phyloP scores from a whole-genome alignment of 345 rosid species.

The Euphorbia pulcherrima region DNA sequence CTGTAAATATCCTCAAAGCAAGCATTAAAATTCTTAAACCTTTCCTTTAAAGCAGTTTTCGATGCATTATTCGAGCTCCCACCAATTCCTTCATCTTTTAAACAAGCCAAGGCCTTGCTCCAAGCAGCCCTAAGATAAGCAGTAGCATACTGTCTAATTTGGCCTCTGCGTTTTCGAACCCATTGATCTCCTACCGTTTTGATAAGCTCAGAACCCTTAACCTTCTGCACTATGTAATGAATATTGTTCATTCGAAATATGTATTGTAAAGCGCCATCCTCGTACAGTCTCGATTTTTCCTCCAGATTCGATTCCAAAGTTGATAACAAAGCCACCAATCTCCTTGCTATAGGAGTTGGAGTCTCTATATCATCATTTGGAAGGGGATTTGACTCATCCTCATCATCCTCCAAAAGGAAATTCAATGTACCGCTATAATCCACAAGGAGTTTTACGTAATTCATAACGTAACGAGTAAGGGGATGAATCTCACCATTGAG shows the following conservation, averaged over 20 bases:
- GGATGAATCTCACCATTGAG: conserved; percentile 93
- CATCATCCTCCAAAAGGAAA: conserved; percentile 52
- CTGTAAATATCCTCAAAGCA: conserved; percentile 87
- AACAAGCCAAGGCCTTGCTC: conserved; percentile 68
- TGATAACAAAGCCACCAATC: conserved; percentile 56
- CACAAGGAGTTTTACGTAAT: conserved; percentile 80
- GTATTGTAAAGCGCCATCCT: conserved; percentile 64
- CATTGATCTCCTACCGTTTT: conserved; percentile 82
- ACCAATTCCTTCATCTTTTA: conserved; percentile 76
- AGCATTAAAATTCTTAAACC: conserved; percentile 79
- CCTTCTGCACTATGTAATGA: conserved; percentile 80
- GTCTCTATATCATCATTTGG: conserved; percentile 38
- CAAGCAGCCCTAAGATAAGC: conserved; percentile 90
- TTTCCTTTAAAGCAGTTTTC: conserved; percentile 76
- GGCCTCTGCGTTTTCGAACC: conserved; percentile 84
- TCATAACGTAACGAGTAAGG: conserved; percentile 88
- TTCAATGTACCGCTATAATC: conserved; percentile 61
- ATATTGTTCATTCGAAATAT: conserved; percentile 91
- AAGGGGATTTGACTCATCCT: conserved; percentile 35
- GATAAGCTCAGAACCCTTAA: conserved; percentile 81
- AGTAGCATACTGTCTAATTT: conserved; percentile 75
- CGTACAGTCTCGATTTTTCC: conserved; percentile 81
- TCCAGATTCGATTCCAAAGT: conserved; percentile 71
- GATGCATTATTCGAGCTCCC: conserved; percentile 67
- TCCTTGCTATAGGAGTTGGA: conserved; percentile 49